phyloP scores from a whole-genome alignment of 768 basidiomycete genomes.

The Suillus lakei region DNA sequence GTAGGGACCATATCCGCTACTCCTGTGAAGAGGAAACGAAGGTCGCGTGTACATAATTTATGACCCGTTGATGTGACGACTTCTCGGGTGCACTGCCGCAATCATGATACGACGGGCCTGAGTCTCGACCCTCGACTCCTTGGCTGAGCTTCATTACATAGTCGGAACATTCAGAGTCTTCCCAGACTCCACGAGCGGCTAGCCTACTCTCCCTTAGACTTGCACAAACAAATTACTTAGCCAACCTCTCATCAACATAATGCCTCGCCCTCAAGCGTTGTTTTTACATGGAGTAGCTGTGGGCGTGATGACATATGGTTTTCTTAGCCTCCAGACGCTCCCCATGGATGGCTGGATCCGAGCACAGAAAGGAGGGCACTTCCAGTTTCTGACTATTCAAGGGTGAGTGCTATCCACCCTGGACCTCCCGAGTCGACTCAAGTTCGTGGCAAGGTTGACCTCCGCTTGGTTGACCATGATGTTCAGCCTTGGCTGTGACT shows the following conservation, averaged over 20 bases:
- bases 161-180: neutral
- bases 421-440: neutral
- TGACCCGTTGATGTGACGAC: neutral
- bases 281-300: conserved; percentile 38
- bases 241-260: neutral
- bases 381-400: conserved; percentile 79
- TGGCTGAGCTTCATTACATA: neutral
- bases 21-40: neutral
- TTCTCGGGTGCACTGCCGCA: neutral
- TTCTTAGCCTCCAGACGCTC: conserved; percentile 18
- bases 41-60: neutral
- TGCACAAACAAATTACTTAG: neutral
- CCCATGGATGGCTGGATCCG: conserved; percentile 38
- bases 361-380: conserved; percentile 63
- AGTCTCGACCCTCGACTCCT: too few relatives aligned
- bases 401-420: conserved; percentile 50
- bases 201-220: neutral
- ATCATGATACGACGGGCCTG: too few relatives aligned
- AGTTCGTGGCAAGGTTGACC: conserved; percentile 34
- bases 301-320: conserved; percentile 43
- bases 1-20: neutral
- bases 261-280: conserved; percentile 16
- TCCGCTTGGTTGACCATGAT: conserved; percentile 47
- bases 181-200: neutral
- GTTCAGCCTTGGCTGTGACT: conserved; percentile 43